A percentile compares a stretch with the other conserved stretches of the same genome.
Conservation (phyloP, 371 early-diverging fungal genomes). For the Batkoa obscura region DNA sequence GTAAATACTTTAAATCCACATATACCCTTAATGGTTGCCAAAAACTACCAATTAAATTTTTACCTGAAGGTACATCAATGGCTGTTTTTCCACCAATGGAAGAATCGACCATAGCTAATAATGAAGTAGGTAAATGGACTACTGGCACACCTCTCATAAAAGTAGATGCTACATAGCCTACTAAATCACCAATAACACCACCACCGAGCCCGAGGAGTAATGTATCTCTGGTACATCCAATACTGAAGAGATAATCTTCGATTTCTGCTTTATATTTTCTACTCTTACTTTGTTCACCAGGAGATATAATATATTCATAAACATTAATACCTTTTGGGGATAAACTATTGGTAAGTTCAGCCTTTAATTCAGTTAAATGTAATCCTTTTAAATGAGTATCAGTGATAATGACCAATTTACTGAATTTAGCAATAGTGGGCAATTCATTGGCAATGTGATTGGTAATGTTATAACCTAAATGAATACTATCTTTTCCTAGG, state of each 20-base stretch:
- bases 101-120: constrained; percentile 95
- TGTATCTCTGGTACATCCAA: constrained; percentile 83
- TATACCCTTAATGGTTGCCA: constrained; percentile 90
- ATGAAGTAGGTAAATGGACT: constrained; percentile 86
- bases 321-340: too few relatives aligned
- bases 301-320: constrained; percentile 63
- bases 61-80: constrained; percentile 85
- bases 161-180: constrained; percentile 90
- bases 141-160: constrained; percentile 94
- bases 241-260: constrained; percentile 77
- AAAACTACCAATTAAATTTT: constrained; percentile 92
- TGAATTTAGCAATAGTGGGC: constrained; percentile 47
- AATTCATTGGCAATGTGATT: constrained; percentile 55
- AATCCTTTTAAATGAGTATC: constrained; percentile 65
- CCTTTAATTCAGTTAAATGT: constrained; percentile 34
- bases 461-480: constrained; percentile 65
- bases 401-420: constrained; percentile 75
- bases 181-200: constrained; percentile 92
- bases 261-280: constrained; percentile 68
- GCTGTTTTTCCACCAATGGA: constrained; percentile 96
- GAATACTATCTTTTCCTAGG: constrained; percentile 69
- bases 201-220: constrained; percentile 89
- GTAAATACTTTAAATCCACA: constrained; percentile 70
- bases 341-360: constrained; percentile 14
- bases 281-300: constrained; percentile 82